Base-by-base conservation (phyloP, 371 early-diverging fungal species). In the Nematocida sp. region DNA sequence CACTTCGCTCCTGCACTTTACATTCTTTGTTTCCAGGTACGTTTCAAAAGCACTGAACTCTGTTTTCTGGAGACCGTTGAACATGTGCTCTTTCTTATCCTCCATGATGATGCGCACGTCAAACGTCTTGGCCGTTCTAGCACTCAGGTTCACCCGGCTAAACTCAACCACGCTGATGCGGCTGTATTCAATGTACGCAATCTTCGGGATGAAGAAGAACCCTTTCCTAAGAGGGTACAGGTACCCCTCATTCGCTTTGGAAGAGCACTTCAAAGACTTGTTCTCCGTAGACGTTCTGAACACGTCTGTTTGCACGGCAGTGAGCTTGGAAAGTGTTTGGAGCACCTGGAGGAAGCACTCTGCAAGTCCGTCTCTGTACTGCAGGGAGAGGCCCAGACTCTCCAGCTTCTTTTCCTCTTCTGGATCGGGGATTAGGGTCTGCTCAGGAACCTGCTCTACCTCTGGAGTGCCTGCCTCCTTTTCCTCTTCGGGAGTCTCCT, bases 241-340 rank as follows among this genome's bases (percentile, higher is more conserved):
- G 67, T 88, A 88, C 45, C 95, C 95, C 83, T 96, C 96, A 85
- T 90, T 93, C 52, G 97, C 95, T 83, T 95, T 96, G 85, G 89
- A 87, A 19, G 94, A 92, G 78, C 95, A 95, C 82, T 94, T 94
- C 77, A 95, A 82, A 8, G 91, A 91, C 64, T 85, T 85, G n/a
- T 87, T 84, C 25, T 87, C 78, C 41, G 46, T 56, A 0, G 21
- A 29, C 25, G 78, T 74, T 15, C 27, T 29, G 53, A 81, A 78
- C 8, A 15, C 29, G 8, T 62, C 87, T 11, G 91, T 89, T 49
- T 87, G 86, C 3, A 87, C 88, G 34, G 92, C 85, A 64, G 89
- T 89, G 76, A 88, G 85, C 1, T 87, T 87, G 1, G 92, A 87
- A 52, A 97, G 80, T 4, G 86, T 89, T 60, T 88, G 87, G 84